Conservation (phyloP, 23 red algal species). For the Gracilaria domingensis region DNA sequence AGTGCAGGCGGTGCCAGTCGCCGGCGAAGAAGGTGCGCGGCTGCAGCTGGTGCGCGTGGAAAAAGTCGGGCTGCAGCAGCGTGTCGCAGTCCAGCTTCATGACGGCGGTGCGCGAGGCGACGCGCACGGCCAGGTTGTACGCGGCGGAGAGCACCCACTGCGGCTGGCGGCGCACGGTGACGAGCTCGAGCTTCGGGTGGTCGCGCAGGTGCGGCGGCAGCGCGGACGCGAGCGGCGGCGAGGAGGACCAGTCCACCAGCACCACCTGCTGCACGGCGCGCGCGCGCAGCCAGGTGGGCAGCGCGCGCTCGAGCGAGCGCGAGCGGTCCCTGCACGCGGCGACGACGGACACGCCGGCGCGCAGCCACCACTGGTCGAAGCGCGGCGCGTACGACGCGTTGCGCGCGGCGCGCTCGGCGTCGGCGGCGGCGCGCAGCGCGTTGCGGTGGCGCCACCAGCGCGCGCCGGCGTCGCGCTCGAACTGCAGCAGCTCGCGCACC, state of each 20-base stretch:
- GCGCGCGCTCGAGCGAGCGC: constrained; percentile 25
- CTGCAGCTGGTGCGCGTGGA: constrained; percentile 56
- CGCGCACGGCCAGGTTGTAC: constrained; percentile 71
- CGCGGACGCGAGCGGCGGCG: constrained; percentile 9
- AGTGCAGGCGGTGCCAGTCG: constrained; percentile 65
- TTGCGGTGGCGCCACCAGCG: background rate
- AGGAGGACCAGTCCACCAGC: constrained; percentile 84
- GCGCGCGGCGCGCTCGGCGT: background rate
- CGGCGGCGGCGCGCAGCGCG: background rate
- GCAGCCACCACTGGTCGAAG: constrained; percentile 46
- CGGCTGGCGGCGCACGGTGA: constrained; percentile 54
- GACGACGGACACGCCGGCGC: constrained; percentile 56
- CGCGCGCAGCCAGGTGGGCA: constrained; percentile 56
- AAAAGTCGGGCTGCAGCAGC: constrained; percentile 64
- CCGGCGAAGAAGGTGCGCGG: constrained; percentile 71
- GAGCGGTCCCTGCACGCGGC: constrained; percentile 88
- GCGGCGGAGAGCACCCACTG: constrained; percentile 83
- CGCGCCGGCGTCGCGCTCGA: background rate
- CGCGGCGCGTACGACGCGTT: background rate
- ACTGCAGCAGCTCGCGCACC: background rate
- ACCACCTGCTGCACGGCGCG: constrained; percentile 65
- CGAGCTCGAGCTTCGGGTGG: constrained; percentile 39
- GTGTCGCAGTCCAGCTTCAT: constrained; percentile 93
- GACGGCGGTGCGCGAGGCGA: constrained; percentile 24
- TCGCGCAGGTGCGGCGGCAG: background rate